Conservation (phyloP, 2,329 filamentous ascomycete genomes). For the Fusarium nodosum region DNA sequence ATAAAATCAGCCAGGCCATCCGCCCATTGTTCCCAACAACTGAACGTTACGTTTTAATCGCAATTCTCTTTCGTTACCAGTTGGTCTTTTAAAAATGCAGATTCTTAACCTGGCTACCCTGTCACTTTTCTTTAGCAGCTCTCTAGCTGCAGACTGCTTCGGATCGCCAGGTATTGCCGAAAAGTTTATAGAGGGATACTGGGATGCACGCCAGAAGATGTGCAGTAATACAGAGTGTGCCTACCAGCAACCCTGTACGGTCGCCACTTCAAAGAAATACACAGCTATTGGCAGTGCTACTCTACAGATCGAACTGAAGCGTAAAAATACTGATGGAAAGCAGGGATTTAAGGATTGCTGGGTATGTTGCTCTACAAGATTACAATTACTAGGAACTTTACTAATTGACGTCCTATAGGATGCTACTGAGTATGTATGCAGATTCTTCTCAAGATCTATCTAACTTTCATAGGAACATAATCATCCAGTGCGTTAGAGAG, state of each 20-base stretch:
- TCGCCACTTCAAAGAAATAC: not conserved
- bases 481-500: not conserved
- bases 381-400: fast-evolving
- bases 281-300: not conserved
- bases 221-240: slow-evolving; percentile 3
- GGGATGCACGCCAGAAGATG: slow-evolving; percentile 16
- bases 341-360: slow-evolving; percentile 10
- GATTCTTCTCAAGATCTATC: fast-evolving
- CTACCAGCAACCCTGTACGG: slow-evolving; percentile 6
- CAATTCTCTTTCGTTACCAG: not conserved
- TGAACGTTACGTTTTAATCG: not conserved
- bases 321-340: slow-evolving; percentile 7
- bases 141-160: not conserved
- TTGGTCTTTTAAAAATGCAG: not conserved
- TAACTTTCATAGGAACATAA: slow-evolving; percentile 2
- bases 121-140: not conserved
- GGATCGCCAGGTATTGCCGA: not conserved
- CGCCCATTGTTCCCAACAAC: no score
- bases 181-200: not conserved
- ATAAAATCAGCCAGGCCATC: not conserved
- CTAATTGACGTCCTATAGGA: not conserved
- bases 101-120: not conserved
- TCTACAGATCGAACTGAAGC: not conserved
- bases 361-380: not conserved
- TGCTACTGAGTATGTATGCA: slow-evolving; percentile 1